A percentile compares a stretch with the other conserved stretches of the same genome.
Evolutionary conservation across 1,139 yeast species (phyloP).

Genomic region (Hansenula anomala): DNA sequence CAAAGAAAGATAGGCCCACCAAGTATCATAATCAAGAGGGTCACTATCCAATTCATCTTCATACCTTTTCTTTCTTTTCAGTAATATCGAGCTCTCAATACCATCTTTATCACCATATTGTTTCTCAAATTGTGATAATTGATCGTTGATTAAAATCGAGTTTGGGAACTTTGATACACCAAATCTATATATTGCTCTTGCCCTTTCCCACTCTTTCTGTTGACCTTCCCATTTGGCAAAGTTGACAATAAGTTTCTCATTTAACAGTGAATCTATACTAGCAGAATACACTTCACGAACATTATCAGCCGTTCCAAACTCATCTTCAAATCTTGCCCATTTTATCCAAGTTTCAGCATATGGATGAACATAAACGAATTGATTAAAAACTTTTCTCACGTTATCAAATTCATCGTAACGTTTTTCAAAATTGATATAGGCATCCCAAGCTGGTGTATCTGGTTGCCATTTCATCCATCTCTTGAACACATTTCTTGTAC

Average conservation of each 20-base stretch:
- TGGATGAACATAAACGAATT: constrained; percentile 54
- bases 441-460: constrained; percentile 62
- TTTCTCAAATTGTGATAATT: constrained; percentile 59
- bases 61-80: constrained; percentile 53
- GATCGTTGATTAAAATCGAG: constrained; percentile 37
- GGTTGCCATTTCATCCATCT: constrained; percentile 78
- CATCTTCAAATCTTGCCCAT: constrained; percentile 58
- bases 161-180: constrained; percentile 47
- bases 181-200: constrained; percentile 53
- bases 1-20: constrained; percentile 72
- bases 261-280: constrained; percentile 51
- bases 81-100: constrained; percentile 45
- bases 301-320: constrained; percentile 41
- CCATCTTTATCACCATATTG: constrained; percentile 53
- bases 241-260: constrained; percentile 36
- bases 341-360: constrained; percentile 56
- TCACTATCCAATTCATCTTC: constrained; percentile 41
- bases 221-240: constrained; percentile 78
- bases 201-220: constrained; percentile 60
- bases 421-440: constrained; percentile 68
- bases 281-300: constrained; percentile 63
- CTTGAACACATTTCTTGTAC: constrained; percentile 64
- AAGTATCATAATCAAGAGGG: constrained; percentile 63
- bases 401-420: constrained; percentile 50
- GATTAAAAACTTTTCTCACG: constrained; percentile 52